phyloP scores from a whole-genome alignment of 768 basidiomycete genomes.

The Artomyces pyxidatus region DNA sequence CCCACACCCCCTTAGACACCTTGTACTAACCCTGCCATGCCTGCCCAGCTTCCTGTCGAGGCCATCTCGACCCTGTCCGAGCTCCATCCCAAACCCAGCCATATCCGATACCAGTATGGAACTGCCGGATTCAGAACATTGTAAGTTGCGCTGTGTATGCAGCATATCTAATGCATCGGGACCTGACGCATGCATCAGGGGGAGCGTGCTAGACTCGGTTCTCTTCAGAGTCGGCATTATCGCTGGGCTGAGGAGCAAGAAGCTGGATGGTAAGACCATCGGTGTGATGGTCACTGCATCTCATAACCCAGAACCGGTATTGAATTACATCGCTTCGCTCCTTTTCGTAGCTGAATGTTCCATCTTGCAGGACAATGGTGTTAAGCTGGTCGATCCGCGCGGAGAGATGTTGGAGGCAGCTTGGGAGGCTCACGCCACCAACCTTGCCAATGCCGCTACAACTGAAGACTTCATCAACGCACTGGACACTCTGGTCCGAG shows the following conservation, averaged over 20 bases:
- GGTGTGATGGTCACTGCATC: slow-evolving; percentile 99
- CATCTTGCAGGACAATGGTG: slow-evolving; percentile 81
- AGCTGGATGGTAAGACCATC: slow-evolving; percentile 82
- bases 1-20: too few species aligned
- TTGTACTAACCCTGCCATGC: slow-evolving; percentile 18
- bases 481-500: slow-evolving; percentile 53
- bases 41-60: slow-evolving; percentile 24
- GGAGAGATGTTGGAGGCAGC: slow-evolving; percentile 95
- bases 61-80: slow-evolving; percentile 43
- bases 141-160: slow-evolving; percentile 39
- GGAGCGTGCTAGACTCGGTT: slow-evolving; percentile 72
- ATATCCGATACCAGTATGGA: slow-evolving; percentile 76
- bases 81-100: slow-evolving; percentile 63
- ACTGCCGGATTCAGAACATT: slow-evolving; percentile 91
- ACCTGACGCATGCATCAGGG: slow-evolving; percentile 34
- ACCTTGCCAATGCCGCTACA: slow-evolving; percentile 73
- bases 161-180: neutral
- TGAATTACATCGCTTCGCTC: slow-evolving; percentile 14
- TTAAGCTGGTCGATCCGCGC: slow-evolving; percentile 93
- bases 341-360: slow-evolving; percentile 6
- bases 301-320: slow-evolving; percentile 95
- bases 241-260: slow-evolving; percentile 86
- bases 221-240: slow-evolving; percentile 89
- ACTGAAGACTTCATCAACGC: slow-evolving; percentile 64
- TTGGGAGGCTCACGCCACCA: slow-evolving; percentile 88